Conservation (phyloP, 352 stramenopile genomes). For the Pythium insidiosum region DNA sequence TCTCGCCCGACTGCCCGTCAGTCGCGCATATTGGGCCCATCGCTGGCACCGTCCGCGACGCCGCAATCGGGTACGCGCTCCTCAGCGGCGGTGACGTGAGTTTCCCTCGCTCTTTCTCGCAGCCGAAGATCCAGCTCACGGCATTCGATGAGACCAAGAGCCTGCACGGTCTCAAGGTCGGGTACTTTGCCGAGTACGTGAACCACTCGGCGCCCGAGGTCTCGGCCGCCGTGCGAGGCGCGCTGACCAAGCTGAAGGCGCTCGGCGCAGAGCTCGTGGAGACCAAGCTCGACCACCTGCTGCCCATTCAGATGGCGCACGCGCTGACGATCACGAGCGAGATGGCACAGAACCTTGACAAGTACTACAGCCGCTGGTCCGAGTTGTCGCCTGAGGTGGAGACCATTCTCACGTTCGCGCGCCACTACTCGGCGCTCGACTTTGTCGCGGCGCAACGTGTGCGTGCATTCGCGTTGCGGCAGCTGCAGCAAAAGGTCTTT, state of each 20-base stretch:
- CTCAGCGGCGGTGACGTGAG: conserved; percentile 55
- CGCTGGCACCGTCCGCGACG: conserved; percentile 66
- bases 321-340: conserved; percentile 77
- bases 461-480: conserved; percentile 67
- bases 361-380: conserved; percentile 46
- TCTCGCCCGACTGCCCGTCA: conserved; percentile 45
- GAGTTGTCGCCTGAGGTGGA: conserved; percentile 66
- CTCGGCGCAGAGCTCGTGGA: conserved; percentile 68
- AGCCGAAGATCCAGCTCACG: conserved; percentile 36
- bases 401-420: conserved; percentile 61
- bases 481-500: conserved; percentile 70
- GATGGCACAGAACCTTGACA: conserved; percentile 62
- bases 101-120: conserved; percentile 33
- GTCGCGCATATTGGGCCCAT: conserved; percentile 79
- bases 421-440: conserved; percentile 63
- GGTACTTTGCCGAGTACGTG: conserved; percentile 70
- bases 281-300: conserved; percentile 68
- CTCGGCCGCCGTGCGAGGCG: conserved; percentile 25
- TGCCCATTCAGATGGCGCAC: conserved; percentile 75
- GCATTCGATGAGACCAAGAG: conserved; percentile 52
- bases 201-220: conserved; percentile 67
- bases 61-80: conserved; percentile 76
- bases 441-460: conserved; percentile 82
- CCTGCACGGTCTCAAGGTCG: conserved; percentile 62
- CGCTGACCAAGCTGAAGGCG: conserved; percentile 38